Base-by-base conservation (phyloP, 2,329 filamentous ascomycete genomes). In the Aspergillus fumigatus region DNA sequence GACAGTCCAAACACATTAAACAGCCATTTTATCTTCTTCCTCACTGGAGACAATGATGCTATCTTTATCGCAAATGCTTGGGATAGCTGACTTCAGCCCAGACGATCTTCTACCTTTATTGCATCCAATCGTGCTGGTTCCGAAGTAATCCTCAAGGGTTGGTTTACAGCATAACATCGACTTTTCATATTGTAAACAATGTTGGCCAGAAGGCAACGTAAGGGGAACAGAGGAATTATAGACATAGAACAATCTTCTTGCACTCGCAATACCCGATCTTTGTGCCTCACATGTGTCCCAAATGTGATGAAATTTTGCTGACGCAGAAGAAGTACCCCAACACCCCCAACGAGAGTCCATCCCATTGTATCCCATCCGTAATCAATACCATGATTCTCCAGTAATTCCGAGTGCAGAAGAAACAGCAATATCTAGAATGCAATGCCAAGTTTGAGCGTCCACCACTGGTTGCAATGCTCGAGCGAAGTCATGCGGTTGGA, bases 381-480 rank as follows among this genome's bases (percentile, higher is more conserved):
- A 70, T 70, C 70, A 71, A 71, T 67, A 70, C 70, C 70, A 62
- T 69, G 65, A 69, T 72, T 72, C 70, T 72, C 70, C 70, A 67
- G 71, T 65, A 65, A 67, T 68, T 68, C 67, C 69, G 67, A 67
- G 65, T 68, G 66, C 67, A 66, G 61, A 69, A 71, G 59, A 66
- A 45, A 62, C 59, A 62, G 38, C 65, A 65, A 67, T 61, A 65
- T 68, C 66, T 68, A 68, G 67, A 65, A 68, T 67, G 65, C 63
- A 67, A 62, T 61, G 58, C 54, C 60, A 57, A 62, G 60, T 62
- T 47, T 47, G 43, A 47, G 21, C 43, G 19, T 23, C 23, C 43
- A 47, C 21, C 19, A 25, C 43, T 47, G 43, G 21, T 47, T 47
- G 19, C 40, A 43, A 23, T 43, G 40, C 40, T 43, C n/a, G 40